Evolutionary conservation across 768 basidiomycete genomes (phyloP).

Genomic region (Boletales sp.): DNA sequence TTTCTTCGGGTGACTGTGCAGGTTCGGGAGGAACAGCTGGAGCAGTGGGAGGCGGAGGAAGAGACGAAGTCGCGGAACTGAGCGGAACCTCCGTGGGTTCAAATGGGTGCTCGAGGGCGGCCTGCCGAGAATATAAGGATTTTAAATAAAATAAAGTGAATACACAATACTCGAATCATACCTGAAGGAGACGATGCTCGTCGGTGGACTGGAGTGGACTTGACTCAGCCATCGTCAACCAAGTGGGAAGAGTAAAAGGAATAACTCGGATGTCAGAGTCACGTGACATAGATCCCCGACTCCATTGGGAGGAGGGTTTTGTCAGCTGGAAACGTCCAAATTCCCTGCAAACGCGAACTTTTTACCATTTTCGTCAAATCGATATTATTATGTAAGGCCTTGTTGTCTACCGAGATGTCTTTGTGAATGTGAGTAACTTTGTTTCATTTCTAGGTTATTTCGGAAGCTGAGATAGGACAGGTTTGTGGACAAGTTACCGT

Average conservation of each 20-base stretch:
- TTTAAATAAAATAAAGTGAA: not conserved
- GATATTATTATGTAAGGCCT: too few species aligned
- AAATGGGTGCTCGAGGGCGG: conserved; percentile 26
- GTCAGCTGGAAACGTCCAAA: too few species aligned
- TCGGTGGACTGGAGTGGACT: conserved; percentile 7
- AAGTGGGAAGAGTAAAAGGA: not conserved
- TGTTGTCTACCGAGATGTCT: too few species aligned
- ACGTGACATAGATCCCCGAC: not conserved
- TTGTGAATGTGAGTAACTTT: too few species aligned
- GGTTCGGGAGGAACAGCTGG: not conserved
- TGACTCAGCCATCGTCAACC: conserved; percentile 24
- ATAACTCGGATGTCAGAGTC: not conserved
- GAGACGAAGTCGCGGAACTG: conserved; percentile 1
- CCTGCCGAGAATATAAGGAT: conserved; percentile 4
- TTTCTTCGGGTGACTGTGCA: conserved; percentile 8
- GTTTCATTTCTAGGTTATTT: too few species aligned
- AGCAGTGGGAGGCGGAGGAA: not conserved
- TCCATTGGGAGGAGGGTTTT: too few species aligned
- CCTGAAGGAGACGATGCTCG: conserved; percentile 23
- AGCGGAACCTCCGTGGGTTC: conserved; percentile 21
- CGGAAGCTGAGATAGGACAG: too few species aligned
- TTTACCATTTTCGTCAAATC: too few species aligned
- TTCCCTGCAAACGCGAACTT: too few species aligned
- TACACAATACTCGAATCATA: not conserved
- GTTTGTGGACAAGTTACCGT: too few species aligned